These are phyloP conservation scores for Citrullus colocynthis DNA, from an alignment of 306 rosid genomes.

Conservation along the genomic window DNA sequence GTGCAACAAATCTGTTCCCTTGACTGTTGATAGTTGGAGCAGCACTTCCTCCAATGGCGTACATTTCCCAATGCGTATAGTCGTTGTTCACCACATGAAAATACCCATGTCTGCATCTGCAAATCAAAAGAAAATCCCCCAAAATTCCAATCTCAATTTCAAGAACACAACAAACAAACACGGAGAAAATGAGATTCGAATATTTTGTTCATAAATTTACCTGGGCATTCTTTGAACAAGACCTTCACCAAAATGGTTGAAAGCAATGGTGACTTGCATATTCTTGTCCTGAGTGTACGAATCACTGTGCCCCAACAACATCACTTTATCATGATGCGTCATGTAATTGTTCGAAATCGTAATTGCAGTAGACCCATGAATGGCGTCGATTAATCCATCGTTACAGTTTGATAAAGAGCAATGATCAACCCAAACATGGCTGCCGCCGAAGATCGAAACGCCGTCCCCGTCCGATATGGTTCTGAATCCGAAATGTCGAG, in stretches of 20 bases:
- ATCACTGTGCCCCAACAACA: constrained; percentile 88
- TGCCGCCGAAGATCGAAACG: constrained; percentile 86
- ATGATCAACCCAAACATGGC: constrained; percentile 92
- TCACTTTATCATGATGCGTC: constrained; percentile 96
- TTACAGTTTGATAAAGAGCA: constrained; percentile 71
- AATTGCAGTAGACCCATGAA: constrained; percentile 71
- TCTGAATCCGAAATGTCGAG: constrained; percentile 75
- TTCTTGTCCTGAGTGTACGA: constrained; percentile 67
- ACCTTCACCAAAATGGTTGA: constrained; percentile 95
- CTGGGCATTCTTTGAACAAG: constrained; percentile 98
- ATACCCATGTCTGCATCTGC: constrained; percentile 92
- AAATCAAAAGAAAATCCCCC: neutral
- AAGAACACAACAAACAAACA: neutral
- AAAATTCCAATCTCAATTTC: neutral
- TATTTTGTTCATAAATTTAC: constrained; percentile 17
- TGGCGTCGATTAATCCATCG: constrained; percentile 82
- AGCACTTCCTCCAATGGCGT: constrained; percentile 97
- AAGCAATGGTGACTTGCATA: constrained; percentile 94
- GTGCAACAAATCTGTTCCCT: constrained; percentile 88
- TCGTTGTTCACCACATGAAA: constrained; percentile 99
- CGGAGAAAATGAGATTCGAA: neutral
- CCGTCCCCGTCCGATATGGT: constrained; percentile 94
- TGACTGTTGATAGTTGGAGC: constrained; percentile 89
- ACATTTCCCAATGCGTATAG: constrained; percentile 99
- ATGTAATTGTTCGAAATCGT: constrained; percentile 89